These are phyloP conservation scores for Colletotrichum costaricense DNA, from an alignment of 2,329 filamentous ascomycete genomes.

Conservation along the genomic window DNA sequence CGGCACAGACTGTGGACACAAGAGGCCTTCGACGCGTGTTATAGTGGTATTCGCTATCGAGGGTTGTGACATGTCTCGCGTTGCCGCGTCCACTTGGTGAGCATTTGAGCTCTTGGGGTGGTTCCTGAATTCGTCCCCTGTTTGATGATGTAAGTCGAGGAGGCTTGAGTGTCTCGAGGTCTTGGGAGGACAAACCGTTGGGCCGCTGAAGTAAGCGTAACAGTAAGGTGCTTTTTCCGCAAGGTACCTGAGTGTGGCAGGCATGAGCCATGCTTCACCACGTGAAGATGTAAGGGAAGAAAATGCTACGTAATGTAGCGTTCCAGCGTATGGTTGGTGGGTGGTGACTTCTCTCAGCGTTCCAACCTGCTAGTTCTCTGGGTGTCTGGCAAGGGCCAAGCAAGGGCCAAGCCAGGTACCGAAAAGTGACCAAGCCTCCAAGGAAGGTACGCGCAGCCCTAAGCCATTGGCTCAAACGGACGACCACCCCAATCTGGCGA, in stretches of 20 bases:
- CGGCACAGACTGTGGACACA: neutral
- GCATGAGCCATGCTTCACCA: constrained; percentile 16
- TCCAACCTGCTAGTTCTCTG: neutral
- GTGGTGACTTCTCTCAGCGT: no score
- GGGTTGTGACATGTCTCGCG: constrained; percentile 6
- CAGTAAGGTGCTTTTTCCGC: neutral
- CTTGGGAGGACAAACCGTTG: neutral
- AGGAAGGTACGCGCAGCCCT: constrained; percentile 18
- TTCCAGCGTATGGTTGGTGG: neutral
- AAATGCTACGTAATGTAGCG: neutral
- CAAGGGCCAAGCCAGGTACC: constrained; percentile 23
- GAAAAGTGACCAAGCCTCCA: no score
- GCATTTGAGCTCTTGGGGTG: neutral
- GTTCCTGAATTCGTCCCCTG: neutral
- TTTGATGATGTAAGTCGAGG: constrained; percentile 21
- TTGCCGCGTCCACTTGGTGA: neutral
- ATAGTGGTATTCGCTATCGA: neutral
- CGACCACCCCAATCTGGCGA: constrained; percentile 32
- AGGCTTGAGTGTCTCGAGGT: neutral
- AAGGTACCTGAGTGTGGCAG: neutral
- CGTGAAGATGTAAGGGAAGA: neutral
- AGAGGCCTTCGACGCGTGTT: neutral
- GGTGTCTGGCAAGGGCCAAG: neutral
- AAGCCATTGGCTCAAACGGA: constrained; percentile 25
- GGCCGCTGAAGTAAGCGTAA: constrained; percentile 22